phyloP scores from a whole-genome alignment of 108 stramenopile species.

The Bacterosira constricta region DNA sequence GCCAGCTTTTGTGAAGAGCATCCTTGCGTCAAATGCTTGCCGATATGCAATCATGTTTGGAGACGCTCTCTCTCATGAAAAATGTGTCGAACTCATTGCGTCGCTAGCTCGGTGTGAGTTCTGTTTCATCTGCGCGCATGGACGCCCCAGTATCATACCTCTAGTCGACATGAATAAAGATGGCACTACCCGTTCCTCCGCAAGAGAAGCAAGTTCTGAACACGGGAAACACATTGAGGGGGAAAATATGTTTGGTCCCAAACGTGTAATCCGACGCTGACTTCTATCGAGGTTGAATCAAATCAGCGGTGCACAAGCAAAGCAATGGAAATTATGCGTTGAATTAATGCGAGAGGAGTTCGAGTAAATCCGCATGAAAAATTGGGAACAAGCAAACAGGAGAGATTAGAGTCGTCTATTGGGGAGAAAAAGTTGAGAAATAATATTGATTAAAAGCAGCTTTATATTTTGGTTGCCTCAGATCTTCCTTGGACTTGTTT shows the following conservation, averaged over 20 bases:
- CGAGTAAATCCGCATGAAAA: too few relatives aligned
- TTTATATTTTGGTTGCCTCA: too few relatives aligned
- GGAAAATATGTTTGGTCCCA: neutral
- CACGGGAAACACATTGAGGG: neutral
- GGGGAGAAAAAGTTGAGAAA: too few relatives aligned
- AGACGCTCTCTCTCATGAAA: conserved; percentile 16
- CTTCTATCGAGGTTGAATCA: too few relatives aligned
- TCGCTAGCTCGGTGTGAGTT: conserved; percentile 38
- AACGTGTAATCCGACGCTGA: neutral
- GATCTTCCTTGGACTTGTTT: too few relatives aligned
- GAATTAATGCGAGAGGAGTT: too few relatives aligned
- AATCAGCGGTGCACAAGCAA: too few relatives aligned
- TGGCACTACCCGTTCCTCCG: too few relatives aligned
- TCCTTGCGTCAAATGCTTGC: conserved; percentile 49
- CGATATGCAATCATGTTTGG: conserved; percentile 61
- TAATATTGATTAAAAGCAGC: too few relatives aligned
- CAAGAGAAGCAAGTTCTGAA: neutral
- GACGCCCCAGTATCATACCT: conserved; percentile 25
- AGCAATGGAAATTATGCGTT: too few relatives aligned
- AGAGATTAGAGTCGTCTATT: too few relatives aligned
- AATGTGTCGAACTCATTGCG: conserved; percentile 20
- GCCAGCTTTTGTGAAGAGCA: conserved; percentile 45
- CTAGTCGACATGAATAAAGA: conserved; percentile 12
- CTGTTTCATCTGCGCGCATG: conserved; percentile 51
- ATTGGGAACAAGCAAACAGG: too few relatives aligned